A percentile compares a stretch with the other conserved stretches of the same genome.
phyloP scores from a whole-genome alignment of 1,284 basidiomycete species.

The Trametes hirsuta region DNA sequence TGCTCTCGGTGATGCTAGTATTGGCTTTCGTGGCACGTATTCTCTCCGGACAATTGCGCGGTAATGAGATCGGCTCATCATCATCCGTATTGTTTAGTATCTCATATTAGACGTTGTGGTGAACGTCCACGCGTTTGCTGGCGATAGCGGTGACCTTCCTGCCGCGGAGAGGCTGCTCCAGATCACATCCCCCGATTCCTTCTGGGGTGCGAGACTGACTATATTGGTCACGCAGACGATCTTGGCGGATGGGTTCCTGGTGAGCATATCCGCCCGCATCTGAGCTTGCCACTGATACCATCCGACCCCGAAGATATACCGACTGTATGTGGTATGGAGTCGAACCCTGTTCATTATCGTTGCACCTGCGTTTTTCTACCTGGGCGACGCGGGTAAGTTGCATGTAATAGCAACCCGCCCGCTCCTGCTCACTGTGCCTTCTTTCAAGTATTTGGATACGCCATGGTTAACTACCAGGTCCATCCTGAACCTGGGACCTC shows the following conservation, averaged over 20 bases:
- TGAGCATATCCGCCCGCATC: background rate
- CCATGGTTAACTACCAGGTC: background rate
- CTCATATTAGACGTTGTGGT: background rate
- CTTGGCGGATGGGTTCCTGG: background rate
- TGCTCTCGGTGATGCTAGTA: slow-evolving; percentile 1
- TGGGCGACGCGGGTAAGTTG: background rate
- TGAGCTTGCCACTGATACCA: background rate
- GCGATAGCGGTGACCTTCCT: background rate
- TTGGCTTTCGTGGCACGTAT: background rate
- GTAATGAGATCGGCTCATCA: background rate
- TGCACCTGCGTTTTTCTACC: background rate
- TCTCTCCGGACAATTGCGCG: background rate
- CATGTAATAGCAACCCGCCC: too few species aligned
- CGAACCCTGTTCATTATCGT: background rate
- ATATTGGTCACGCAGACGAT: slow-evolving; percentile 1
- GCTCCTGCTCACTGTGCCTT: background rate
- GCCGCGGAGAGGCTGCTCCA: background rate
- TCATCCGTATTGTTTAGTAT: background rate
- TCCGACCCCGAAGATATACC: background rate
- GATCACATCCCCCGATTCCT: background rate
- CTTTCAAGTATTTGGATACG: background rate
- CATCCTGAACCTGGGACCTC: background rate
- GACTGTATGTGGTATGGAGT: background rate
- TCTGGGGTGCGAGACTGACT: slow-evolving; percentile 3
- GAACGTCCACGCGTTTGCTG: background rate